Evolutionary conservation across 225 moss, liverwort and hornwort genomes (phyloP).

Genomic region (Bryum argenteum): DNA sequence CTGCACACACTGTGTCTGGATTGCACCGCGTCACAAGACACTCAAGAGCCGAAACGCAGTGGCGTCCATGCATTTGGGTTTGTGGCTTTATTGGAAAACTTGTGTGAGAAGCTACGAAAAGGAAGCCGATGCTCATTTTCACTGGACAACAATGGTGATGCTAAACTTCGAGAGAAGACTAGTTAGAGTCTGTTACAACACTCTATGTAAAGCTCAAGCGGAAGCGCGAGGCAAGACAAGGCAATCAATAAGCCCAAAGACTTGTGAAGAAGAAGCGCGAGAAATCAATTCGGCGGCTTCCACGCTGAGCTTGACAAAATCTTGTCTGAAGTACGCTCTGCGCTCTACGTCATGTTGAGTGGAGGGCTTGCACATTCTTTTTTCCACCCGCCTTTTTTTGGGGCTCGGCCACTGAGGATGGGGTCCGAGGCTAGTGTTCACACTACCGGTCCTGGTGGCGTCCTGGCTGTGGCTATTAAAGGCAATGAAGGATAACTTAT

Average conservation of each 20-base stretch:
- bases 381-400: too few relatives aligned
- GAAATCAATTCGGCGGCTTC: conserved; percentile 2
- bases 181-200: neutral
- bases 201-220: neutral
- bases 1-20: neutral
- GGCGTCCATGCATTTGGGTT: neutral
- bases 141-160: neutral
- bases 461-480: neutral
- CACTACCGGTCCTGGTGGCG: neutral
- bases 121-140: neutral
- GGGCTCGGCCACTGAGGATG: too few relatives aligned
- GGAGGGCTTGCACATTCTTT: too few relatives aligned
- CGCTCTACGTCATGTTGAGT: too few relatives aligned
- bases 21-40: neutral
- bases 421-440: neutral
- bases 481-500: neutral
- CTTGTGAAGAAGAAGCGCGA: neutral
- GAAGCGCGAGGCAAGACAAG: neutral
- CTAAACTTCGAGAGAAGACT: conserved; percentile 7
- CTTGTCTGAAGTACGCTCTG: too few relatives aligned
- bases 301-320: neutral
- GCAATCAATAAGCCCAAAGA: neutral
- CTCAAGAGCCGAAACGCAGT: neutral
- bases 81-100: conserved; percentile 1
- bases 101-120: neutral